Base-by-base conservation (phyloP, 2,329 filamentous ascomycete species). In the Drechmeria coniospora region DNA sequence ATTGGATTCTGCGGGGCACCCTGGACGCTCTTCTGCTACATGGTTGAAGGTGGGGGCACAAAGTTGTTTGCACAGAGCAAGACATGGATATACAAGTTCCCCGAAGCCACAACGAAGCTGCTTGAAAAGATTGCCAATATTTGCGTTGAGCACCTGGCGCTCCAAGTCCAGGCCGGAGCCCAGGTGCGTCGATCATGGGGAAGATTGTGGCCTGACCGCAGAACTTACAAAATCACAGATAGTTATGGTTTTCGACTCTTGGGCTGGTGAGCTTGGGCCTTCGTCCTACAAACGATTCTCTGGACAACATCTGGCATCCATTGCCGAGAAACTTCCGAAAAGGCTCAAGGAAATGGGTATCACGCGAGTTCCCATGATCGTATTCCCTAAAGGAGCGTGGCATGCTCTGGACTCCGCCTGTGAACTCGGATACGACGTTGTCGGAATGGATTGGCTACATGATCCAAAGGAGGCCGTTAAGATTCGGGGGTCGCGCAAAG, bases 371-470 rank as follows among this genome's bases (percentile, higher is more conserved):
- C 90, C 90, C 3, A 94, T 95, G 86, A 92, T 86, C 5, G 84
- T 95, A 15, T 98, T 98, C 53, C 84, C 90, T 20, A 98, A 98
- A 61, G 90, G 90, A 8, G 87, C 90, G 8, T 95, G 90, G 81
- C 90, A 92, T 53, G 83, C 84, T 4, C 65, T 98, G 26, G 81
- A 94, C 41, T 74, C 80, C 18, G 69, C 90, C 13, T 94, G 86
- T 58, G 63, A 84, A 45, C 70, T 86, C 11, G 86, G 84, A 22
- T 98, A 95, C 61, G 72, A 95, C 46, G 83, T 94, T 21, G 79
- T 98, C 31, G 83, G 90, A 5, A 63, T 98, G 39, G 90, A 98
- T 56, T 98, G 90, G 90, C 64, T 92, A 26, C 80, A 94, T 44
- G 83, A 90, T 43, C 80, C 90, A 8, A 77, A 76, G 3, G 74